Evolutionary conservation across 139 green algal species (phyloP).

Genomic region (Mychonastes homosphaera): DNA sequence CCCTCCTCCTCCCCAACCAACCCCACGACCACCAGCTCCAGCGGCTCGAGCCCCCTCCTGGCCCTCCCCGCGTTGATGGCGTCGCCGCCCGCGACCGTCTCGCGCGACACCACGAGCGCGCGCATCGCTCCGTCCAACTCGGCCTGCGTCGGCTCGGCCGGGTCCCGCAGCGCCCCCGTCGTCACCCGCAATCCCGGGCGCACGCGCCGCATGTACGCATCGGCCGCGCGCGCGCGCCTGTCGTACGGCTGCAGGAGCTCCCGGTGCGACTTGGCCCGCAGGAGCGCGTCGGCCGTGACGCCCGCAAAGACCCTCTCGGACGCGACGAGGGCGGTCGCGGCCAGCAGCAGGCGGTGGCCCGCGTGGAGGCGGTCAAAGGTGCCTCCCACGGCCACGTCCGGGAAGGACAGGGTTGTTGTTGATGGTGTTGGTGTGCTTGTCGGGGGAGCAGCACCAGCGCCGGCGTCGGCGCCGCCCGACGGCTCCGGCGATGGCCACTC

Average conservation of each 20-base stretch:
- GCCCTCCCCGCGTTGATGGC: constrained; percentile 56
- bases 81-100: constrained; percentile 61
- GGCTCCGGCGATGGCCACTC: too few species aligned
- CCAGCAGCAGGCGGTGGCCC: constrained; percentile 81
- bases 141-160: constrained; percentile 55
- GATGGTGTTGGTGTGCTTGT: too few species aligned
- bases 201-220: constrained; percentile 47
- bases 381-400: constrained; percentile 68
- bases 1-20: constrained; percentile 35
- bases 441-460: too few species aligned
- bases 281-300: constrained; percentile 64
- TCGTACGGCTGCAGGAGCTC: constrained; percentile 68
- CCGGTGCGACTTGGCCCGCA: constrained; percentile 59
- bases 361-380: constrained; percentile 91
- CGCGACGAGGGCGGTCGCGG: constrained; percentile 51
- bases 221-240: constrained; percentile 25
- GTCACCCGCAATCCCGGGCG: constrained; percentile 34
- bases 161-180: constrained; percentile 50
- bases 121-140: constrained; percentile 58
- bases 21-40: constrained; percentile 61
- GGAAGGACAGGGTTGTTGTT: too few species aligned
- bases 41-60: constrained; percentile 35
- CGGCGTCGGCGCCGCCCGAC: too few species aligned
- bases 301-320: constrained; percentile 50
- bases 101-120: constrained; percentile 75